These are phyloP conservation scores for Mycena rebaudengoi DNA, from an alignment of 768 basidiomycete genomes.

Conservation along the genomic window DNA sequence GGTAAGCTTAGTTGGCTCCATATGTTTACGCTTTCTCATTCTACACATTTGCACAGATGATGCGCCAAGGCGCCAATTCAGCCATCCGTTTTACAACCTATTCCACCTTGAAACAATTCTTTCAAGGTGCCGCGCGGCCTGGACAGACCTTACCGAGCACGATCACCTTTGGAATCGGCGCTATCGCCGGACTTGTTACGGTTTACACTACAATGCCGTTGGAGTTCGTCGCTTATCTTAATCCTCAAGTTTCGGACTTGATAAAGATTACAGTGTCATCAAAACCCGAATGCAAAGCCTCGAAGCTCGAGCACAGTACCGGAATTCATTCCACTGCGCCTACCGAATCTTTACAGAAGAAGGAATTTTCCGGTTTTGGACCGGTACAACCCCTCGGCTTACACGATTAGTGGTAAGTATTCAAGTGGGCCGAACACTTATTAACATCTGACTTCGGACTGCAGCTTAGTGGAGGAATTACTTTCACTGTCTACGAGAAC, in stretches of 20 bases:
- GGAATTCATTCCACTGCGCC: constrained; percentile 95
- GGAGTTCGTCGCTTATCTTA: constrained; percentile 61
- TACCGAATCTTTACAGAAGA: constrained; percentile 96
- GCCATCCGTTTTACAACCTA: constrained; percentile 97
- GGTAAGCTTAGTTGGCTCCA: constrained; percentile 54
- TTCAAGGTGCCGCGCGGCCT: constrained; percentile 83
- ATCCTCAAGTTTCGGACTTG: not conserved
- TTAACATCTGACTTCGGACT: not conserved
- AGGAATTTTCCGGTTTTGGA: constrained; percentile 93
- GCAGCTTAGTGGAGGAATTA: constrained; percentile 91
- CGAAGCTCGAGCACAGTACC: constrained; percentile 82
- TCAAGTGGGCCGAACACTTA: not conserved
- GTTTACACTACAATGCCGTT: constrained; percentile 92
- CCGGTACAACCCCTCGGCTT: constrained; percentile 92
- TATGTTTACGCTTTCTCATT: not conserved
- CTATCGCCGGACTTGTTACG: constrained; percentile 92
- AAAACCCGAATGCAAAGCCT: constrained; percentile 99
- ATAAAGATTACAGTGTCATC: constrained; percentile 69
- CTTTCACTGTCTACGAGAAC: constrained; percentile 92
- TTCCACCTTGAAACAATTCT: constrained; percentile 91
- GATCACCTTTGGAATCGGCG: constrained; percentile 95
- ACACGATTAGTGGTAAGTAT: constrained; percentile 80
- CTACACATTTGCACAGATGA: constrained; percentile 71
- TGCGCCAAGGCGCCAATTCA: constrained; percentile 98
- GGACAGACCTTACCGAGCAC: constrained; percentile 86